Base-by-base conservation (phyloP, 148 eudicot genomes). In the Selenicereus undatus region DNA sequence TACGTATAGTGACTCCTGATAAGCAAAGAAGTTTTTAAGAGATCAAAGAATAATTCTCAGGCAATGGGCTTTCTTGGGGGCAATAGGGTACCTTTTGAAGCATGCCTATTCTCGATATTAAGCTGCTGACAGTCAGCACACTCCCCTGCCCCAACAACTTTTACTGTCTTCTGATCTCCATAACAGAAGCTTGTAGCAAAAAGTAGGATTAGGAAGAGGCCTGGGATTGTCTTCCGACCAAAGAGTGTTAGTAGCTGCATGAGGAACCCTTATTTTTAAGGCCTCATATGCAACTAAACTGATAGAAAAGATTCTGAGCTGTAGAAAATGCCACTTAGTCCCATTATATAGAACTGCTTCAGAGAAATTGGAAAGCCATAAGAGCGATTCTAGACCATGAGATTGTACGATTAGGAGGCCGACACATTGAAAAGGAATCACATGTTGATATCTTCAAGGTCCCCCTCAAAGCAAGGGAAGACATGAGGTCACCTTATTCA, bases 91-190 rank as follows among this genome's bases (percentile, higher is more conserved):
- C 5, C 93, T 89, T 80, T 76, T 42, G 85, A 74, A 72, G 95
- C 93, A 69, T 90, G 90, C 79, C 76, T 81, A 16, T 88, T 71
- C 81, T 89, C 64, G 50, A 90, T 81, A 78, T 90, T 90, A 39
- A 81, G 81, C 79, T 84, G 76, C 65, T 65, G 85, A 74, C 94
- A 91, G 70, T 91, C 90, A 6, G 87, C 85, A 84, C 94, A 91
- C 70, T 91, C 91, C 21, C 79, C 90, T 30, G 60, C n/a, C 11
- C 91, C 91, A 71, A 86, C 83, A 27, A 88, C 90, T 82, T 89
- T 81, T 20, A 84, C 81, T 3, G 83, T 76, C 68, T 82, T 79
- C 32, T 74, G 83, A 72, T 60, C 86, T 22, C 86, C 95, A 84
- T 86, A 43, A 79, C 91, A 85, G 48, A 89, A 70, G 48, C 85